Conservation (phyloP, 306 rosid species). For the Morella rubra region DNA sequence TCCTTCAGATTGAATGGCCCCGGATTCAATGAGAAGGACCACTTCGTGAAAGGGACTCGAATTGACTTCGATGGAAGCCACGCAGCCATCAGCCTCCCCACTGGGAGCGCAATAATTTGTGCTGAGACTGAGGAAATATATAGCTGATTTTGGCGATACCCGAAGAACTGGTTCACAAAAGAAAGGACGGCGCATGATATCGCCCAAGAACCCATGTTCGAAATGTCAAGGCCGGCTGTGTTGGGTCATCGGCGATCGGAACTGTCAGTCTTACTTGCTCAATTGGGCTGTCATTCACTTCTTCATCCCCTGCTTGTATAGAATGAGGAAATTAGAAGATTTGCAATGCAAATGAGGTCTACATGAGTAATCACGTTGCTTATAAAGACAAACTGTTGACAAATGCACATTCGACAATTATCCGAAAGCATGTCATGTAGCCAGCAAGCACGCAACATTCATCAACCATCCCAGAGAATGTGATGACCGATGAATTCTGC, state of each 20-base stretch:
- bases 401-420: neutral
- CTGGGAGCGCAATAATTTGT: conserved; percentile 67
- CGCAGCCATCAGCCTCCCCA: conserved; percentile 83
- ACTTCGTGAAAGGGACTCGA: conserved; percentile 44
- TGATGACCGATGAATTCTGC: neutral
- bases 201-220: conserved; percentile 80
- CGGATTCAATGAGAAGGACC: conserved; percentile 70
- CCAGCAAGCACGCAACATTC: neutral
- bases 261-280: conserved; percentile 87
- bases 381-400: neutral
- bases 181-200: conserved; percentile 59
- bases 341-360: too few relatives aligned
- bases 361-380: neutral
- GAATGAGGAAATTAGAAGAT: neutral
- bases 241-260: conserved; percentile 61
- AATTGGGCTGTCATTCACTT: conserved; percentile 64
- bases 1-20: conserved; percentile 83
- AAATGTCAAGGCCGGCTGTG: conserved; percentile 65
- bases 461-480: neutral
- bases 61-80: conserved; percentile 42
- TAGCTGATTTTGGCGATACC: conserved; percentile 58
- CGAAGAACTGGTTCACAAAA: conserved; percentile 73
- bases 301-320: conserved; percentile 35
- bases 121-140: conserved; percentile 59
- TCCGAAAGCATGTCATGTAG: neutral